Base-by-base conservation (phyloP, 176 grass and related monocot genomes). In the Tillandsia leiboldiana region DNA sequence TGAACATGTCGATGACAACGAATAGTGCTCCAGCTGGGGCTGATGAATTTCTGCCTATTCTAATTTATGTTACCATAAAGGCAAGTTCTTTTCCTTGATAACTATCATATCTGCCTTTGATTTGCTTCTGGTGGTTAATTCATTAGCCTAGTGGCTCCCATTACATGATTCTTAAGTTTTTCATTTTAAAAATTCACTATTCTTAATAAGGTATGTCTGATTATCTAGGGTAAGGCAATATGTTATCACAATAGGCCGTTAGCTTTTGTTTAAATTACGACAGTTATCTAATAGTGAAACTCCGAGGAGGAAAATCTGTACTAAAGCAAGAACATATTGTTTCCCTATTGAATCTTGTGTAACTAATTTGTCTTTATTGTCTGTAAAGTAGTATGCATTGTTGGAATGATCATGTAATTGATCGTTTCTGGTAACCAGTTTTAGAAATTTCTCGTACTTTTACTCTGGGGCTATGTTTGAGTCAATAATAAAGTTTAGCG, bases 31-130 rank as follows among this genome's bases (percentile, higher is more conserved):
- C 74, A 13, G 87, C 88, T 66, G 92, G 92, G 50, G 92, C 88
- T 84, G 92, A 96, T 83, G 88, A 91, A 54, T 96, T 96, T 72
- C 86, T 96, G 72, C 92, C 92, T 22, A 88, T 89, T 89, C 83
- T 96, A 77, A 96, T 96, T 68, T 91, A 85, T 80, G 65, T 91
- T 48, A 91, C 88, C 68, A 96, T 91, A 70, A 96, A 96, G 92
- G 92, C 59, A 91, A 88, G 77, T 66, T 69, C 49, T 48, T 73
- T 2, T 52, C 51, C 33, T 42, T 42, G 66, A 12, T 68, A 63
- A 72, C 58, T 86, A 24, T 75, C 67, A 78, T 27, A 72, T 73
- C 15, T 75, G 65, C 24, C 23, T 24, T 20, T 22, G 26, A 70
- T 80, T 63, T 70, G 63, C 56, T 49, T 11, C 17, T 17, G 53